These are phyloP conservation scores for Boletus reticulatus DNA, from an alignment of 768 basidiomycete species.

Conservation along the genomic window DNA sequence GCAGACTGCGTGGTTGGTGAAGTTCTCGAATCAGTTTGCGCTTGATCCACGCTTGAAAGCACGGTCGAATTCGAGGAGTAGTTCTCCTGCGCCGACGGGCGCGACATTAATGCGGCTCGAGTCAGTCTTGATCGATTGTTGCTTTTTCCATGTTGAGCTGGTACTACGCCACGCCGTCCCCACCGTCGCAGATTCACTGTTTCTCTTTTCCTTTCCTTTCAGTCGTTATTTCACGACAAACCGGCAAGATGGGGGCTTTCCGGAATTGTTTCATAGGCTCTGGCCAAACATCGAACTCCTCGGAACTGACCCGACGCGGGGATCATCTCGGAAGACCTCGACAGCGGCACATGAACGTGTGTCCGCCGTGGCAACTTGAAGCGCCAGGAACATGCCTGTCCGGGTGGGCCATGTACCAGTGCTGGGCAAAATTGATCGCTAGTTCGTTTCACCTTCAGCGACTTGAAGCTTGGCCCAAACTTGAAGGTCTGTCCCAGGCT, in stretches of 20 bases:
- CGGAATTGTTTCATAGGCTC: neutral
- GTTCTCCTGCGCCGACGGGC: slow-evolving; percentile 2
- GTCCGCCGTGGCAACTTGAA: neutral
- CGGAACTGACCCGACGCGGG: slow-evolving; percentile 9
- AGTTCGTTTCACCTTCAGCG: neutral
- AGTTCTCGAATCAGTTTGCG: slow-evolving; percentile 8
- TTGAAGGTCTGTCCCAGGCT: neutral
- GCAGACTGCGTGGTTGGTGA: neutral
- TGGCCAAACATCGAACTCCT: slow-evolving; percentile 12
- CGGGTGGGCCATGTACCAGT: neutral
- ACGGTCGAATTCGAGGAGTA: slow-evolving; percentile 5
- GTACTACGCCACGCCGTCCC: neutral
- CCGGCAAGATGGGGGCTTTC: neutral
- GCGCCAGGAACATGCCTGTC: neutral
- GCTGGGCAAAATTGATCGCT: neutral
- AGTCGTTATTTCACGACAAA: neutral
- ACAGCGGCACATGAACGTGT: neutral
- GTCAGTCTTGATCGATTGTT: too few relatives aligned
- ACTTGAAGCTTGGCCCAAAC: neutral
- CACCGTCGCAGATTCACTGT: neutral
- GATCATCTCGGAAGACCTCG: neutral
- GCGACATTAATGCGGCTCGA: neutral
- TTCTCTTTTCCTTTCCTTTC: neutral
- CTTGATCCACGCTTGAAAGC: slow-evolving; percentile 6
- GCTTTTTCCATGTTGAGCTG: neutral